Base-by-base conservation (phyloP, 108 stramenopile genomes). In the Stephanodiscus triporus region DNA sequence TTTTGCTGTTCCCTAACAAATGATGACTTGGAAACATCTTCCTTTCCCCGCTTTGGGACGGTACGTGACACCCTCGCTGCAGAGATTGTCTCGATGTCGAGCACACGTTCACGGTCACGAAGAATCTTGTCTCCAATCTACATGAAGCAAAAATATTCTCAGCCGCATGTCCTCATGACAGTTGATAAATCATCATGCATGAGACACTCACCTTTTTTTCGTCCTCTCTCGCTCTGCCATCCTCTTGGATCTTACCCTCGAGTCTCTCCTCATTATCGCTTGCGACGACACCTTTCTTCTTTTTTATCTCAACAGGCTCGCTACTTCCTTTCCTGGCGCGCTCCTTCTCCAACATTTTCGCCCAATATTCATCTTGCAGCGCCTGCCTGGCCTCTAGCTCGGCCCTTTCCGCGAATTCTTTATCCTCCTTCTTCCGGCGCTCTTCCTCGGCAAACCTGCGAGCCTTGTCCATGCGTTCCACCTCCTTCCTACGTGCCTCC, bases 341-440 rank as follows among this genome's bases (percentile, higher is more conserved):
- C 47, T 85, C 76, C 13, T 68, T 76, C 64, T 81, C 22, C 53
- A 87, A 59, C 61, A 76, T 74, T 11, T 81, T 80, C 10, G 75
- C 73, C 87, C 87, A 87, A 59, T 85, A 87, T 11, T 75, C 87
- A 49, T 87, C 87, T 45, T 87, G 87, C 29, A 62, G 64, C 49
- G 83, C 66, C 70, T 76, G 65, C 48, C 80, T 63, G n/a, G 80
- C 78, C 68, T 74, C 48, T 34, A 81, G 37, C 40, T 70, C 65
- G 11, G 68, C 70, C 27, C 63, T 29, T 26, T 86, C 85, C 9
- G 81, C 85, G 10, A 53, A 70, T 24, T 65, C 63, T 45, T 73
- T 69, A 26, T 64, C 68, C 27, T 70, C 70, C 55, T 70, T 70
- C 30, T 72, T 24, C 29, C 57, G 58, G 1, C 66, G 55, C 9